Conservation (phyloP, 129 eudicot genomes). For the Tagetes patula region DNA sequence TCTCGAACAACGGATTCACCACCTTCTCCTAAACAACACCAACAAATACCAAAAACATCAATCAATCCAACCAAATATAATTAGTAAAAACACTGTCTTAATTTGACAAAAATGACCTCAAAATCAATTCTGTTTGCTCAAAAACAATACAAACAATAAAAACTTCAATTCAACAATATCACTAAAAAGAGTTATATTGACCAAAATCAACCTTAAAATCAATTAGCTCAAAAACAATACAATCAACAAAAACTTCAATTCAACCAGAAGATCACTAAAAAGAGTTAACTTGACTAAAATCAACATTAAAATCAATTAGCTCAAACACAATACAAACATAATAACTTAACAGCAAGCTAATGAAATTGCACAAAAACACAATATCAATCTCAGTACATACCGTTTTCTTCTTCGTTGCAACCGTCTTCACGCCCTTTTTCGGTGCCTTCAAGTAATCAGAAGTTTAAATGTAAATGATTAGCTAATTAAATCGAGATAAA, state of each 20-base stretch:
- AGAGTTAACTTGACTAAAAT: background rate
- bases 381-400: constrained; percentile 11
- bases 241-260: background rate
- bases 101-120: too few species aligned
- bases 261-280: background rate
- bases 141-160: too few species aligned
- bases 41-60: background rate
- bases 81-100: too few species aligned
- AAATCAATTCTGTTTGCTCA: too few species aligned
- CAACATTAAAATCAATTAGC: background rate
- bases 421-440: constrained; percentile 36
- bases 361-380: background rate
- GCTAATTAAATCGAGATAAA: background rate
- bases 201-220: too few species aligned
- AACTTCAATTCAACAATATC: too few species aligned
- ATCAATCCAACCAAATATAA: too few species aligned
- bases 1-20: constrained; percentile 53
- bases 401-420: constrained; percentile 43
- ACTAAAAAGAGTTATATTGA: too few species aligned
- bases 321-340: background rate
- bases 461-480: background rate
- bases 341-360: background rate
- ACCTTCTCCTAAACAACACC: constrained; percentile 42
- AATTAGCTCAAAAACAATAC: too few species aligned
- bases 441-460: constrained; percentile 33